These are phyloP conservation scores for Sclerospora graminicola DNA, from an alignment of 352 stramenopile species.

Conservation along the genomic window DNA sequence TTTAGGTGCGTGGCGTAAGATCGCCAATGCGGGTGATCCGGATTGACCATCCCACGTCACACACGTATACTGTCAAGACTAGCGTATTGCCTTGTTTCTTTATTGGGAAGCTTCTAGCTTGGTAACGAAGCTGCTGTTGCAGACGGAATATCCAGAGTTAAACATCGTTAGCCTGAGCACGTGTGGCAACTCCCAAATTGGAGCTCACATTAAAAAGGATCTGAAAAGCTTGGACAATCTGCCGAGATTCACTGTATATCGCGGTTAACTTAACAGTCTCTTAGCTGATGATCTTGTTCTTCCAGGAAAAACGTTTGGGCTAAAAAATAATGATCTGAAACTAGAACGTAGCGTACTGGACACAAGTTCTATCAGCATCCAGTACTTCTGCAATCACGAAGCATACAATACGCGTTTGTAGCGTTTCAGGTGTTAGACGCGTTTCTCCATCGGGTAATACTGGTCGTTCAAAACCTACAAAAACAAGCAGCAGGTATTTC, in stretches of 20 bases:
- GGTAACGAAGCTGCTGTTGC: conserved; percentile 25
- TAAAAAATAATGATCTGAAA: conserved; percentile 3
- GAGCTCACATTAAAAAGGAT: conserved; percentile 27
- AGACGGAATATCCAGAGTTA: conserved; percentile 27
- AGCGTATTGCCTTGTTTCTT: conserved; percentile 54
- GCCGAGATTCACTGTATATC: conserved; percentile 50
- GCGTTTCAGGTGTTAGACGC: conserved; percentile 77
- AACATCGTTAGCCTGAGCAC: conserved; percentile 6
- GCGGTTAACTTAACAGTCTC: conserved; percentile 58
- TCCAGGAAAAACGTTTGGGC: conserved; percentile 2
- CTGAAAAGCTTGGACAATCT: conserved; percentile 34
- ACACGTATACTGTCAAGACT: conserved; percentile 62
- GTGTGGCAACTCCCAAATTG: conserved; percentile 7
- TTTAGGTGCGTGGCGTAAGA: too few relatives aligned
- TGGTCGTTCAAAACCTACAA: conserved; percentile 27
- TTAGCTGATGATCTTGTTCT: conserved; percentile 35
- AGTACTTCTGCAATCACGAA: conserved; percentile 45
- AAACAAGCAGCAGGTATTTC: not conserved
- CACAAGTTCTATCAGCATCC: conserved; percentile 37
- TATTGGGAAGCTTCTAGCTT: conserved; percentile 12
- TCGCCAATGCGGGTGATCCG: too few relatives aligned
- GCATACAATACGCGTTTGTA: conserved; percentile 63
- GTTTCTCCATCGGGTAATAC: conserved; percentile 50
- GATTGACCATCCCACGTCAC: too few relatives aligned
- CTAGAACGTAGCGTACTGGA: conserved; percentile 31